Percentiles rank a stretch among this genome's conserved stretches.
Conservation (phyloP, 352 stramenopile species). For the Pythium utonaiense region DNA sequence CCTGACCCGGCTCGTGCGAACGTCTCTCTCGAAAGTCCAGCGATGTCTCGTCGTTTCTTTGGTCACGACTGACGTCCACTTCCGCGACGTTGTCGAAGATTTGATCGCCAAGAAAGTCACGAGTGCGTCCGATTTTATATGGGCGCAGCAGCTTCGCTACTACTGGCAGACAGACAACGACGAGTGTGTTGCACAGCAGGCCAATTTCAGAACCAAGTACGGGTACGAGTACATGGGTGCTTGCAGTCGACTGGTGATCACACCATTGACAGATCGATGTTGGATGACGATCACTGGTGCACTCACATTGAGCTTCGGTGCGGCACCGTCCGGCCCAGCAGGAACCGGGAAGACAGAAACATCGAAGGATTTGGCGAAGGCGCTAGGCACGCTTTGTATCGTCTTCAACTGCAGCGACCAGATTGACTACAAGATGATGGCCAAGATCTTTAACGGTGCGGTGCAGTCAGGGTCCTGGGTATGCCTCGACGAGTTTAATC, state of each 20-base stretch:
- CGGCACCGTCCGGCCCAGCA: constrained; percentile 83
- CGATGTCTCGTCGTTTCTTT: constrained; percentile 61
- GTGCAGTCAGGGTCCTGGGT: constrained; percentile 75
- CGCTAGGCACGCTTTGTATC: constrained; percentile 90
- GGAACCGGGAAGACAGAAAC: constrained; percentile 94
- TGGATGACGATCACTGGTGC: constrained; percentile 93
- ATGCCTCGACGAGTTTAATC: constrained; percentile 90
- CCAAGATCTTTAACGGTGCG: constrained; percentile 83
- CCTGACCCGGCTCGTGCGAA: constrained; percentile 61
- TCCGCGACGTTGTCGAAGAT: constrained; percentile 70
- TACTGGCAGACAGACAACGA: constrained; percentile 64
- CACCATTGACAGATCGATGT: constrained; percentile 90
- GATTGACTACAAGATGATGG: constrained; percentile 90
- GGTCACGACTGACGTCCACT: constrained; percentile 76
- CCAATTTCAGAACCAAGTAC: constrained; percentile 74
- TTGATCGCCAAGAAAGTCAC: constrained; percentile 49
- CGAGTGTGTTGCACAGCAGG: constrained; percentile 56
- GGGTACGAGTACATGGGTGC: constrained; percentile 93
- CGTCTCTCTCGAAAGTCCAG: constrained; percentile 50
- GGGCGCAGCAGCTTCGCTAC: constrained; percentile 76
- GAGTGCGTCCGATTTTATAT: constrained; percentile 59
- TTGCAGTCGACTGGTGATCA: constrained; percentile 90
- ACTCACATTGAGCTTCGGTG: constrained; percentile 85
- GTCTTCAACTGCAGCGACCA: constrained; percentile 96
- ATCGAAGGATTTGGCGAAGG: constrained; percentile 91